phyloP scores from a whole-genome alignment of 176 grass and related monocot species.

The Ensete glaucum region DNA sequence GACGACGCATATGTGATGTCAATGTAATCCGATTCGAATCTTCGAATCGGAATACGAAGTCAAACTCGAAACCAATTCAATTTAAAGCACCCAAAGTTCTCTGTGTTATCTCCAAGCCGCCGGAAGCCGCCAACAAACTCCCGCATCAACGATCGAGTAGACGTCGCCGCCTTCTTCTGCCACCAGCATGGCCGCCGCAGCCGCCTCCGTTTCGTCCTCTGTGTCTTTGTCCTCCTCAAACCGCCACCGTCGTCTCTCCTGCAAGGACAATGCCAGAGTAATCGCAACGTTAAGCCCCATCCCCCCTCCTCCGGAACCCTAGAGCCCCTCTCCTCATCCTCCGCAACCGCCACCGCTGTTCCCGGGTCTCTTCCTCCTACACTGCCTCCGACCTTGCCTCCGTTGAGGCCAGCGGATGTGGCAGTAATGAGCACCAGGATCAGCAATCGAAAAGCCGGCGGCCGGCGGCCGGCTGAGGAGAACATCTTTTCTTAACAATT shows the following conservation, averaged over 20 bases:
- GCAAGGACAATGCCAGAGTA: background rate
- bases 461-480: slow-evolving; percentile 57
- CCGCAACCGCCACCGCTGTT: background rate
- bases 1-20: too few relatives aligned
- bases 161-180: background rate
- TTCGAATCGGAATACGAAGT: too few relatives aligned
- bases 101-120: background rate
- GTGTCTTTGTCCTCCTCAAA: background rate
- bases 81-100: too few relatives aligned
- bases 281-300: background rate
- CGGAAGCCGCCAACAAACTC: background rate
- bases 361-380: background rate
- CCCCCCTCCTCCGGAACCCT: background rate
- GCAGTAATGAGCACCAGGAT: background rate
- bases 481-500: slow-evolving; percentile 32
- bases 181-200: background rate
- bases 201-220: background rate
- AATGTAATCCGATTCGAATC: too few relatives aligned
- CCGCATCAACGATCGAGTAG: background rate
- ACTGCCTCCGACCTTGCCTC: background rate
- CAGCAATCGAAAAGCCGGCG: slow-evolving; percentile 39
- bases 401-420: background rate
- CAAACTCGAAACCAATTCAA: too few relatives aligned
- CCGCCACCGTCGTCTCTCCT: background rate
- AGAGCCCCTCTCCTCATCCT: background rate